A percentile compares a stretch with the other conserved stretches of the same genome.
These are phyloP conservation scores for Penicillium sp. DNA, from an alignment of 2,329 filamentous ascomycete genomes.

Conservation along the genomic window DNA sequence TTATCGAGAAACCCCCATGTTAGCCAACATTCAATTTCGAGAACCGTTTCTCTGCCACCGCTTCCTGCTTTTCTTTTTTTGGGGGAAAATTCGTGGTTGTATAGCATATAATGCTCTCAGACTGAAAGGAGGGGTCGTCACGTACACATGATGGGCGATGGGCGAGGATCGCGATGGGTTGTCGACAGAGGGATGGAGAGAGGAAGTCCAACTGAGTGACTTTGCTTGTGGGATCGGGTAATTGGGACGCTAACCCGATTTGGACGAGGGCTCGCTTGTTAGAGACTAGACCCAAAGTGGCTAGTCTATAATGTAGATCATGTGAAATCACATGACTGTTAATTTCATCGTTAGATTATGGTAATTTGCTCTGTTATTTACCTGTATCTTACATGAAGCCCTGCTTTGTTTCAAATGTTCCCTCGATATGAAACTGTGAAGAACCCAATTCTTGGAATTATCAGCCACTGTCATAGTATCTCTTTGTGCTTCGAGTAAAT, in stretches of 20 bases:
- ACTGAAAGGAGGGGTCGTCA: slow-evolving; percentile 22
- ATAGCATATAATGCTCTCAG: slow-evolving; percentile 5
- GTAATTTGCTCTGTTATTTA: slow-evolving; percentile 2
- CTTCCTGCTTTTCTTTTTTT: slow-evolving; percentile 3
- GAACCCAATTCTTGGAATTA: neutral
- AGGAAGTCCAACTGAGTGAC: slow-evolving; percentile 35
- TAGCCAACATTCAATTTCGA: slow-evolving; percentile 20
- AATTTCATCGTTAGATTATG: neutral
- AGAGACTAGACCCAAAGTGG: slow-evolving; percentile 19
- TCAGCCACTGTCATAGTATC: neutral
- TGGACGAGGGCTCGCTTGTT: slow-evolving; percentile 38
- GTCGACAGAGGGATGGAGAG: slow-evolving; percentile 42
- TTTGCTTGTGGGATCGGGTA: slow-evolving; percentile 44
- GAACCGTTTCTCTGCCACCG: slow-evolving; percentile 4
- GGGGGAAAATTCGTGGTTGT: slow-evolving; percentile 3
- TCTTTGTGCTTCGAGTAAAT: neutral
- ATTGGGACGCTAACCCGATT: slow-evolving; percentile 30
- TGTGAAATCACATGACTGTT: slow-evolving; percentile 6
- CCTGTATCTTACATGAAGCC: neutral
- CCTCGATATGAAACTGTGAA: neutral
- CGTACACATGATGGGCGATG: slow-evolving; percentile 52
- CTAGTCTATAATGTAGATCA: neutral
- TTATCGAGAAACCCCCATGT: slow-evolving; percentile 24
- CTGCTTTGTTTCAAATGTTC: slow-evolving; percentile 7
- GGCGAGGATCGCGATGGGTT: slow-evolving; percentile 40